Evolutionary conservation across 495 filamentous ascomycete genomes (phyloP).

Genomic region (Amorphotheca resinae): DNA sequence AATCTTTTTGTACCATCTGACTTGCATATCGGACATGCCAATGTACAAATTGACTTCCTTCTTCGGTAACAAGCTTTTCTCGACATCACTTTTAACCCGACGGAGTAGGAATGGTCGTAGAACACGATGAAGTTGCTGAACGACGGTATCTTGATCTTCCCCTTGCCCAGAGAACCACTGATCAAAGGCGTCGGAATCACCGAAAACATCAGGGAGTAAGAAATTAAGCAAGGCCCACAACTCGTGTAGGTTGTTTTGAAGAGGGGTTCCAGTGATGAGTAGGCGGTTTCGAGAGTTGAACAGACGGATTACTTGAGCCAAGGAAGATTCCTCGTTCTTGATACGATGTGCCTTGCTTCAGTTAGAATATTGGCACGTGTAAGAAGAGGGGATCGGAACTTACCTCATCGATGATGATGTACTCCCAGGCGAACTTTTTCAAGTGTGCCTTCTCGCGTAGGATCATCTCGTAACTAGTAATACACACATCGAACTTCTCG

Average conservation of each 20-base stretch:
- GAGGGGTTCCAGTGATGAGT: slow-evolving; percentile 90
- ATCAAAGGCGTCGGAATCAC: slow-evolving; percentile 95
- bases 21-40: slow-evolving; percentile 98
- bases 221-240: slow-evolving; percentile 99
- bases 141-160: slow-evolving; percentile 86
- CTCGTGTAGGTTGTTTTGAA: slow-evolving; percentile 98
- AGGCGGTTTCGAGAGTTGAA: slow-evolving; percentile 95
- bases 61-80: slow-evolving; percentile 95
- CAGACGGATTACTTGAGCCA: slow-evolving; percentile 91
- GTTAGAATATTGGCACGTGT: slow-evolving; percentile 5
- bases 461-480: slow-evolving; percentile 96
- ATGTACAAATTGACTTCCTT: slow-evolving; percentile 96
- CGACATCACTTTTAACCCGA: slow-evolving; percentile 95
- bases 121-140: slow-evolving; percentile 91
- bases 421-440: slow-evolving; percentile 98
- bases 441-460: slow-evolving; percentile 88
- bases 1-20: slow-evolving; percentile 99
- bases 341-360: slow-evolving; percentile 66
- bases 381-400: not conserved
- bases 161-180: slow-evolving; percentile 91
- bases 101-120: slow-evolving; percentile 88
- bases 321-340: slow-evolving; percentile 97
- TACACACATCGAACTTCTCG: slow-evolving; percentile 86
- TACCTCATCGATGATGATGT: slow-evolving; percentile 94
- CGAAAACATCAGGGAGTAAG: slow-evolving; percentile 92